A percentile compares a stretch with the other conserved stretches of the same genome.
Conservation (phyloP, 1,139 yeast genomes). For the Pichia sp. region DNA sequence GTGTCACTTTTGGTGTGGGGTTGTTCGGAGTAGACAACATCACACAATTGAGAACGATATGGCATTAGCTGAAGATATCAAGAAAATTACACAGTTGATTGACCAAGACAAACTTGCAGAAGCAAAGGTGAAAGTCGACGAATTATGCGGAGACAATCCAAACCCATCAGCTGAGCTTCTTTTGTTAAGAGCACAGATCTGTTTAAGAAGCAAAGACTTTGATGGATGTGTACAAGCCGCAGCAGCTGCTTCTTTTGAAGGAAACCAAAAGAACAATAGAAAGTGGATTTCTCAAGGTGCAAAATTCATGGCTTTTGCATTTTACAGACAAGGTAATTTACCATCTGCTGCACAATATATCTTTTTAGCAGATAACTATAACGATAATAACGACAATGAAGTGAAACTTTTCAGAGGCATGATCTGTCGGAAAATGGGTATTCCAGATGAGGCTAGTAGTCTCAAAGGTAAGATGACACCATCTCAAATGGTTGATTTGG, state of each 20-base stretch:
- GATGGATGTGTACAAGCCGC: slow-evolving; percentile 54
- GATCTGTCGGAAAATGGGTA: slow-evolving; percentile 36
- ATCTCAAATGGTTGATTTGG: too few relatives aligned
- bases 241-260: slow-evolving; percentile 53
- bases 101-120: slow-evolving; percentile 37
- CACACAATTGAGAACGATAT: too few relatives aligned
- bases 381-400: slow-evolving; percentile 40
- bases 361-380: slow-evolving; percentile 45
- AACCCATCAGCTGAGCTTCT: slow-evolving; percentile 38
- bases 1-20: too few relatives aligned
- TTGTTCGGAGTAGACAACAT: too few relatives aligned
- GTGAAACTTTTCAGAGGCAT: slow-evolving; percentile 52
- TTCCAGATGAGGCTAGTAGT: slow-evolving; percentile 11
- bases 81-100: slow-evolving; percentile 34
- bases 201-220: slow-evolving; percentile 50
- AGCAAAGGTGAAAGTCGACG: slow-evolving; percentile 38
- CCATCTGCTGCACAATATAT: slow-evolving; percentile 50
- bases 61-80: slow-evolving; percentile 42
- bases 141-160: slow-evolving; percentile 29
- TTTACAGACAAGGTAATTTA: slow-evolving; percentile 41
- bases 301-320: slow-evolving; percentile 55
- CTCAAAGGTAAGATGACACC: too few relatives aligned
- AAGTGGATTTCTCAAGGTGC: slow-evolving; percentile 57
- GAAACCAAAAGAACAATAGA: slow-evolving; percentile 50
- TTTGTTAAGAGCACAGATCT: slow-evolving; percentile 32